Percentiles rank a stretch among this genome's conserved stretches.
phyloP scores from a whole-genome alignment of 1,284 basidiomycete species.

The Moniliella sp. region DNA sequence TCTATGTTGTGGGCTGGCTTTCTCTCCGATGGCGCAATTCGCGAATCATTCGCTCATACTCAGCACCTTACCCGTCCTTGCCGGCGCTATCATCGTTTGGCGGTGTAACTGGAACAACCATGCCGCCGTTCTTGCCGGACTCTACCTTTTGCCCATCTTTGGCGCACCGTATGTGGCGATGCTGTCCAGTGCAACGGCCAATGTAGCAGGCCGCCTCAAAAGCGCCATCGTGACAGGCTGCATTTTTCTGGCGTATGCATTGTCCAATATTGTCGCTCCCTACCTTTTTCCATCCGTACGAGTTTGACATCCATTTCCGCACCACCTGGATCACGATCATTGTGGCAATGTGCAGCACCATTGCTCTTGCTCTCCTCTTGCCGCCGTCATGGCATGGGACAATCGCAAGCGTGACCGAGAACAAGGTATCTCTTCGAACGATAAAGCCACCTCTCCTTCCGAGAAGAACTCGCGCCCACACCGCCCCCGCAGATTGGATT shows the following conservation, averaged over 20 bases:
- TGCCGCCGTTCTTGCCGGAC: slow-evolving; percentile 38
- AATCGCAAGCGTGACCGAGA: too few relatives aligned
- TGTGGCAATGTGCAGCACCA: slow-evolving; percentile 18
- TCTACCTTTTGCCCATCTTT: slow-evolving; percentile 37
- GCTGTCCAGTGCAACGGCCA: slow-evolving; percentile 36
- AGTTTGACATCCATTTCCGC: slow-evolving; percentile 35
- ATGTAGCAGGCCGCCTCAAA: slow-evolving; percentile 38
- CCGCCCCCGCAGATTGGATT: background rate
- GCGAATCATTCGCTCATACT: slow-evolving; percentile 36
- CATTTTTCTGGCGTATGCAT: slow-evolving; percentile 36
- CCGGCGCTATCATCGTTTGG: slow-evolving; percentile 38
- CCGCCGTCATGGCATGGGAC: background rate
- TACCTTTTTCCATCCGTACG: slow-evolving; percentile 28
- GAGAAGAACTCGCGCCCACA: background rate
- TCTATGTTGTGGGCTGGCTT: slow-evolving; percentile 36
- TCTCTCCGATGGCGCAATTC: slow-evolving; percentile 34
- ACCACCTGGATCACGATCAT: slow-evolving; percentile 38
- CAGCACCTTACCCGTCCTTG: slow-evolving; percentile 38
- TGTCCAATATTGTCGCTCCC: slow-evolving; percentile 16
- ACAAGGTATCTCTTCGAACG: too few relatives aligned
- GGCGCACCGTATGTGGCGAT: slow-evolving; percentile 39
- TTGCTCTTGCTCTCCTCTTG: slow-evolving; percentile 3
- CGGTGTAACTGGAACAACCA: slow-evolving; percentile 35
- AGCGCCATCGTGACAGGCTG: slow-evolving; percentile 35
- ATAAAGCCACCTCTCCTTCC: too few relatives aligned